These are phyloP conservation scores for Tardiomyces digboiensis DNA, from an alignment of 1,139 yeast genomes.

Conservation along the genomic window DNA sequence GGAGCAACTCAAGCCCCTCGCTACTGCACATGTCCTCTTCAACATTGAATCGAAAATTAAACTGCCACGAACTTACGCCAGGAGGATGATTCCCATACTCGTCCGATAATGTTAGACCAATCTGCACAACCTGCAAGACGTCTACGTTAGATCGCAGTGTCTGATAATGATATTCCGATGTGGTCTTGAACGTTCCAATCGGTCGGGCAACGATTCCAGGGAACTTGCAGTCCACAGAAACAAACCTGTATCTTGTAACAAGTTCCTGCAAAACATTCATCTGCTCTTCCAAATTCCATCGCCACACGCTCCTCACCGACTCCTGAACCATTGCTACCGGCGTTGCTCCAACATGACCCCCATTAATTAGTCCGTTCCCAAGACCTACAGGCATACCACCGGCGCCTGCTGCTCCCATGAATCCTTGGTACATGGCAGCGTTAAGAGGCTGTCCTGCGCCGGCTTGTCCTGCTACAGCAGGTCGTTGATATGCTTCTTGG, in stretches of 20 bases:
- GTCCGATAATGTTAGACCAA: conserved; percentile 80
- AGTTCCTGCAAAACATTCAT: conserved; percentile 65
- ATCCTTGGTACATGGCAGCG: not conserved
- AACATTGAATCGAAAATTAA: conserved; percentile 78
- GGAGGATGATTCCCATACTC: conserved; percentile 68
- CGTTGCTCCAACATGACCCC: not conserved
- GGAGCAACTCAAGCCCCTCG: conserved; percentile 67
- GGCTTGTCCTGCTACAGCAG: not conserved
- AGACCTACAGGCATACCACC: not conserved
- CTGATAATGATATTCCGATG: conserved; percentile 92
- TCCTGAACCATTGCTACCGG: not conserved
- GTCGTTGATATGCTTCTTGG: not conserved
- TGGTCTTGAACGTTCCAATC: conserved; percentile 86
- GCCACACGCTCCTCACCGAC: conserved; percentile 60
- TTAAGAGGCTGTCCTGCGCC: not conserved
- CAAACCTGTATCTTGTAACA: conserved; percentile 56
- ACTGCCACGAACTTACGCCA: conserved; percentile 86
- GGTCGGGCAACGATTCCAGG: conserved; percentile 97
- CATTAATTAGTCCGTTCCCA: not conserved
- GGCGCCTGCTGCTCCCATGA: not conserved
- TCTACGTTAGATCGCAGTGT: conserved; percentile 90
- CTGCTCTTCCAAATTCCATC: conserved; percentile 72
- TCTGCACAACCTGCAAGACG: conserved; percentile 72
- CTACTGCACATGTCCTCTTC: conserved; percentile 65
- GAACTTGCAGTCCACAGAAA: conserved; percentile 77